Evolutionary conservation across 495 filamentous ascomycete species (phyloP), one percentile per base, ranked within the genome.

Genomic region (Tricharina praecox): DNA sequence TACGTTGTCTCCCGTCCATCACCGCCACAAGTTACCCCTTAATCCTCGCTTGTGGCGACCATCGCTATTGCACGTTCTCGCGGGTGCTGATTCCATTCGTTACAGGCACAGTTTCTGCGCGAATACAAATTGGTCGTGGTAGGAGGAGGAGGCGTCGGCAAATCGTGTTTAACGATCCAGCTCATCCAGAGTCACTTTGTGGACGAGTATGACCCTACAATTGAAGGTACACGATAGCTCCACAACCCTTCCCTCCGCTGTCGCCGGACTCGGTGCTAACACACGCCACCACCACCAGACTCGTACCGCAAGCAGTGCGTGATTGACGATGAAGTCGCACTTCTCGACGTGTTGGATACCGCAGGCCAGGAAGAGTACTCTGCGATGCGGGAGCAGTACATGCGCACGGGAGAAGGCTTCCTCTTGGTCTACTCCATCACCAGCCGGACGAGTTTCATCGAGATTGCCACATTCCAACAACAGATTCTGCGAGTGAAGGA

Each of bases 261-360:
- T 43, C 35, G 11, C 23, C 3, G 5, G 45, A 16, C 32, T 47
- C n/a, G n/a, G n/a, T n/a, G n/a, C n/a, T n/a, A n/a, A n/a, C n/a
- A n/a, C n/a, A n/a, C n/a, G n/a, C n/a, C n/a, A n/a, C n/a, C n/a
- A n/a, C n/a, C n/a, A n/a, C 44, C 66, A 97, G 90, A 97, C 64
- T 96, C 90, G 50, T 97, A 97, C 71, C 88, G 90, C 67, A 97
- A 97, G 78, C 88, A 96, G 74, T 96, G 92, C 63, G 78, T 92
- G 47, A 92, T 97, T 64, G 90, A 97, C 63, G 90, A 95, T 57
- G 90, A 96, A 65, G 84, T 95, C 53, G 92, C 90, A 35, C 75
- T 95, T 45, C 79, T 97, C 62, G 90, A 97, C 64, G 88, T 97
- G 45, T 78, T 97, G 57, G 90, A 97, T 64, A 97, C 90, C 40